phyloP scores from a whole-genome alignment of 2,329 filamentous ascomycete genomes.

The Verticillium zaregamsianum region DNA sequence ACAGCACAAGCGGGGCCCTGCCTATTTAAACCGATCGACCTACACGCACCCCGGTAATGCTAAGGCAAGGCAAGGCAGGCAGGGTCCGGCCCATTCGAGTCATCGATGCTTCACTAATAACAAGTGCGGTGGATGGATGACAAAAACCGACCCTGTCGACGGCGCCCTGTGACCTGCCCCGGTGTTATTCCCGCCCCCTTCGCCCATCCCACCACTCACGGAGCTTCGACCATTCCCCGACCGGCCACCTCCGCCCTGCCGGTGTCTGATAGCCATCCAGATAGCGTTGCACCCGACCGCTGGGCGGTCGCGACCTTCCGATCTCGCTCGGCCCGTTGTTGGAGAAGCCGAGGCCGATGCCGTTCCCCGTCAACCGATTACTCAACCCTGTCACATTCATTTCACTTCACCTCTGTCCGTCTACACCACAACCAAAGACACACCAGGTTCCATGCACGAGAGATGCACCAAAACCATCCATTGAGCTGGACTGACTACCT shows the following conservation, averaged over 20 bases:
- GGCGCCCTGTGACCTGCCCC: constrained; percentile 4
- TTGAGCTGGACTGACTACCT: no score
- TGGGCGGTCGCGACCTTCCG: neutral
- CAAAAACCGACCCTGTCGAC: neutral
- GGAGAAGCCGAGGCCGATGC: neutral
- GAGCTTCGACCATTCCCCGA: neutral
- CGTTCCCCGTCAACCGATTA: no score
- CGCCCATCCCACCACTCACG: constrained; percentile 27
- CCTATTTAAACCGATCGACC: neutral
- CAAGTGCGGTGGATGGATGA: constrained; percentile 1
- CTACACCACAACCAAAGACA: no score
- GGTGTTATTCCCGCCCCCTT: constrained; percentile 26
- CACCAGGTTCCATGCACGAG: no score
- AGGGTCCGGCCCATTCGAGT: neutral
- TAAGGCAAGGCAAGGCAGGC: no score
- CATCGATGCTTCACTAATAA: neutral
- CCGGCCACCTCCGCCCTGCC: neutral
- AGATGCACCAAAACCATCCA: no score
- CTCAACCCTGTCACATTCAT: no score
- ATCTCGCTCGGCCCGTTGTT: neutral
- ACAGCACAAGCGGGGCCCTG: neutral
- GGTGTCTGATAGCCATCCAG: neutral
- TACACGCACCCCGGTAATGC: no score
- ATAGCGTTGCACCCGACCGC: neutral
- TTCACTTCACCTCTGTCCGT: no score